Evolutionary conservation across 768 basidiomycete species (phyloP), one percentile per base, ranked within the genome.

Genomic region (Strobilomyces confusus): DNA sequence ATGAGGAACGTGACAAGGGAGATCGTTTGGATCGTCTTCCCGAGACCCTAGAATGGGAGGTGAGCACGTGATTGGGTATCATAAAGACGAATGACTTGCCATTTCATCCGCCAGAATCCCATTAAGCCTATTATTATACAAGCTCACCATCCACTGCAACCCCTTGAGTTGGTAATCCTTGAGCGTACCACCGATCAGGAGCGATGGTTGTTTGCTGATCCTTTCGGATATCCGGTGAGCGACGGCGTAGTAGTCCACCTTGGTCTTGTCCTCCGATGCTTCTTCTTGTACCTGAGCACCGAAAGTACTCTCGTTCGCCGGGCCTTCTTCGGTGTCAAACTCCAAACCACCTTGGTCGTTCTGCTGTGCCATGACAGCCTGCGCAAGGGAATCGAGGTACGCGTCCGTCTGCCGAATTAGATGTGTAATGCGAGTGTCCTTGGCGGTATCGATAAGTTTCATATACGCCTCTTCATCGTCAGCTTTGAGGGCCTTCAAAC

Each of bases 361-460:
- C 29, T 29, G 29, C 9, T 29, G 29, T 9, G 29, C 29, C 29
- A 29, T 6, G 29, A 29, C 29, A 9, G 29, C 29, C 29, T 29
- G 29, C 29, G 29, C 29, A 9, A 29, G 29, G 29, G 29, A 29
- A 29, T 29, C 29, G 29, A 29, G 29, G 29, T 29, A 29, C 29
- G 29, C 9, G 29, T 29, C 29, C 29, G 29, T 29, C 5, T 29
- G 29, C 29, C 29, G 79, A 52, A 99, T 77, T 25, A 98, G 77
- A 72, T 98, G 97, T 0, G 95, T 97, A 72, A 99, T 98, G 72
- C 97, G 89, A 11, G 95, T 98, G 64, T 99, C 97, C 70, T 99
- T 99, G 53, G 95, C 95, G 17, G 95, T 97, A 70, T 98, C 97
- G 64, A 99, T 92, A 63, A 99, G 88, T 68, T 94, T 94, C 83